These are phyloP conservation scores for Aureobasidium mangrovei DNA, from an alignment of 2,329 filamentous ascomycete species.

Conservation along the genomic window DNA sequence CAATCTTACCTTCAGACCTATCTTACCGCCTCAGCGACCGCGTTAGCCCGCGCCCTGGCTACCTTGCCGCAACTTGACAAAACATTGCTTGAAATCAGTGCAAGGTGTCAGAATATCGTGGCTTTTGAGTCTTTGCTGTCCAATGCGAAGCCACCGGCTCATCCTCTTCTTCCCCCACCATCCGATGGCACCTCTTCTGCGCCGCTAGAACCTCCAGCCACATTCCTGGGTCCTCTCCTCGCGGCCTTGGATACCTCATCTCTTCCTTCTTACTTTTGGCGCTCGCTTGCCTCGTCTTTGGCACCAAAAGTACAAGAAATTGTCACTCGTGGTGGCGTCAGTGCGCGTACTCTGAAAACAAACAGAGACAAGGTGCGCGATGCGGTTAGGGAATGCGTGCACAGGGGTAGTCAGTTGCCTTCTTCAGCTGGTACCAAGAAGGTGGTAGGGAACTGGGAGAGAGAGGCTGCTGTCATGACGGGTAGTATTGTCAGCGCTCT, in stretches of 20 bases:
- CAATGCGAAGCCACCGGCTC: conserved; percentile 55
- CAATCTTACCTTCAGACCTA: conserved; percentile 76
- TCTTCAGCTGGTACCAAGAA: conserved; percentile 32
- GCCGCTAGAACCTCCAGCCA: conserved; percentile 23
- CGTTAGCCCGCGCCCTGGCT: conserved; percentile 65
- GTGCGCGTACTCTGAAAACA: conserved; percentile 67
- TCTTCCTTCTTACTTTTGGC: conserved; percentile 87
- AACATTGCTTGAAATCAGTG: conserved; percentile 70
- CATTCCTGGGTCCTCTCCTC: conserved; percentile 51
- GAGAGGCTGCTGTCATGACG: conserved; percentile 92
- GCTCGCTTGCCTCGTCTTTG: conserved; percentile 71
- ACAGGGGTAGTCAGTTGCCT: conserved; percentile 64
- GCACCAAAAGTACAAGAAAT: conserved; percentile 76
- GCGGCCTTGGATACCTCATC: conserved; percentile 77
- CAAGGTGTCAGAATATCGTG: conserved; percentile 84
- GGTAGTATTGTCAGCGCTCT: conserved; percentile 63
- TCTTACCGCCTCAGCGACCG: conserved; percentile 67
- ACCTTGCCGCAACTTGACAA: conserved; percentile 76
- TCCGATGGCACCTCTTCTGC: background rate
- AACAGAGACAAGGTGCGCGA: conserved; percentile 69
- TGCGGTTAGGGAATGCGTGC: conserved; percentile 72
- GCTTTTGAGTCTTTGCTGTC: conserved; percentile 72
- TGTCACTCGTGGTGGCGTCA: conserved; percentile 69
- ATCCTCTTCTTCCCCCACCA: conserved; percentile 50
- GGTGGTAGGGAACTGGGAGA: conserved; percentile 59